These are phyloP conservation scores for Coemansia sp. DNA, from an alignment of 192 early-diverging fungal species.

Conservation along the genomic window DNA sequence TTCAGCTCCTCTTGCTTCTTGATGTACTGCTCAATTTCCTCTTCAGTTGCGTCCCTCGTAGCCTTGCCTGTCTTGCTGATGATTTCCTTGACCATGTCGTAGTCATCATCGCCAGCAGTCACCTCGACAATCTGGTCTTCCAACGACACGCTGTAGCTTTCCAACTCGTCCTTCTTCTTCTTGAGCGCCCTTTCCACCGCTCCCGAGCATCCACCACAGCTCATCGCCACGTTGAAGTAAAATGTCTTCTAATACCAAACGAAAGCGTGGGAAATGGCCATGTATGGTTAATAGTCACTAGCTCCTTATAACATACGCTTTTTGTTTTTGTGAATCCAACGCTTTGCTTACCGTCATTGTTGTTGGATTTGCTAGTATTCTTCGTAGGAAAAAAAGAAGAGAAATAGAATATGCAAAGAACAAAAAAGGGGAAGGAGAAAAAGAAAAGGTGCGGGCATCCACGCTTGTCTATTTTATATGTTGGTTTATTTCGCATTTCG, in stretches of 20 bases:
- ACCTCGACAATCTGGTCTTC: slow-evolving; percentile 11
- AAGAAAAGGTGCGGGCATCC: too few relatives aligned
- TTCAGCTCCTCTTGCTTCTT: neutral
- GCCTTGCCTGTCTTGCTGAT: slow-evolving; percentile 18
- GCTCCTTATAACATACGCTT: too few relatives aligned
- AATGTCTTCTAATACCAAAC: slow-evolving; percentile 1
- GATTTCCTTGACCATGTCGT: neutral
- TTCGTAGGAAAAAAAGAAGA: too few relatives aligned
- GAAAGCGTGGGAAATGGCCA: too few relatives aligned
- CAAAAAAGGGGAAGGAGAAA: too few relatives aligned
- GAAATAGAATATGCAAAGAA: too few relatives aligned
- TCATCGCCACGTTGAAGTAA: slow-evolving; percentile 16
- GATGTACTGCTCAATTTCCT: neutral
- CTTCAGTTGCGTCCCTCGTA: neutral
- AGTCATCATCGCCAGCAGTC: neutral
- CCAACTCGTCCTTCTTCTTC: slow-evolving; percentile 1
- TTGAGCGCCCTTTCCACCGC: slow-evolving; percentile 20
- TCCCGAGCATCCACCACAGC: slow-evolving; percentile 26
- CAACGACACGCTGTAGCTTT: neutral
- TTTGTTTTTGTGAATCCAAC: too few relatives aligned
- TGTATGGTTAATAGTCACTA: too few relatives aligned
- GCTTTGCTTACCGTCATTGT: too few relatives aligned
- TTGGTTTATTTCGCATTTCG: too few relatives aligned
- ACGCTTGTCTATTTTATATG: too few relatives aligned
- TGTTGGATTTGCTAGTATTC: too few relatives aligned